Evolutionary conservation across 2,329 filamentous ascomycete species (phyloP).

Genomic region (Passalora sequoiae): DNA sequence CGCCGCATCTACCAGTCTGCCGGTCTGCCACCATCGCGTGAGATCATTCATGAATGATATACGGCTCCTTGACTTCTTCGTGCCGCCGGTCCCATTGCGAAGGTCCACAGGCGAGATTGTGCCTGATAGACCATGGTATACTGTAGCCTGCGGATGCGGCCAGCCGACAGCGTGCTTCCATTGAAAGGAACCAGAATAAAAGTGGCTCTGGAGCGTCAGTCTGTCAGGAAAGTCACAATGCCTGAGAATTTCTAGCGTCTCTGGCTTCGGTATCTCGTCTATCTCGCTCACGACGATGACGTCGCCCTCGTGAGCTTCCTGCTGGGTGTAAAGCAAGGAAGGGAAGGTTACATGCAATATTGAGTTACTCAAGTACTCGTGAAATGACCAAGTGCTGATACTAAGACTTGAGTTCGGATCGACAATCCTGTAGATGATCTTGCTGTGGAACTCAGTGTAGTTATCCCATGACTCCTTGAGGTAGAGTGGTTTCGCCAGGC

Average conservation of each 20-base stretch:
- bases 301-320: slow-evolving; percentile 45
- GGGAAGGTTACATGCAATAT: slow-evolving; percentile 56
- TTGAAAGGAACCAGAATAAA: slow-evolving; percentile 32
- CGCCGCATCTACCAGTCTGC: slow-evolving; percentile 46
- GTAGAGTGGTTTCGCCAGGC: slow-evolving; percentile 50
- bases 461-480: slow-evolving; percentile 48
- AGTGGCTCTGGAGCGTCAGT: slow-evolving; percentile 26
- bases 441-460: slow-evolving; percentile 51
- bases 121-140: slow-evolving; percentile 44
- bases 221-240: slow-evolving; percentile 25
- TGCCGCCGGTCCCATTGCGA: slow-evolving; percentile 40
- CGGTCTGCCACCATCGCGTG: slow-evolving; percentile 37
- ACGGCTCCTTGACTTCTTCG: too few species aligned
- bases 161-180: slow-evolving; percentile 37
- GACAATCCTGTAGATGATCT: slow-evolving; percentile 58
- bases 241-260: slow-evolving; percentile 22
- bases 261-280: slow-evolving; percentile 52
- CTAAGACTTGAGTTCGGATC: slow-evolving; percentile 37
- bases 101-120: slow-evolving; percentile 54
- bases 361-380: slow-evolving; percentile 52
- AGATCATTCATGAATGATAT: slow-evolving; percentile 43
- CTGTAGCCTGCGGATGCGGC: slow-evolving; percentile 57
- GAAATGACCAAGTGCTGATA: slow-evolving; percentile 49
- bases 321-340: slow-evolving; percentile 38
- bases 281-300: slow-evolving; percentile 57